Percentiles rank a stretch among this genome's conserved stretches.
Evolutionary conservation across 83 land plant genomes (phyloP).

Genomic region (Larix sibirica): DNA sequence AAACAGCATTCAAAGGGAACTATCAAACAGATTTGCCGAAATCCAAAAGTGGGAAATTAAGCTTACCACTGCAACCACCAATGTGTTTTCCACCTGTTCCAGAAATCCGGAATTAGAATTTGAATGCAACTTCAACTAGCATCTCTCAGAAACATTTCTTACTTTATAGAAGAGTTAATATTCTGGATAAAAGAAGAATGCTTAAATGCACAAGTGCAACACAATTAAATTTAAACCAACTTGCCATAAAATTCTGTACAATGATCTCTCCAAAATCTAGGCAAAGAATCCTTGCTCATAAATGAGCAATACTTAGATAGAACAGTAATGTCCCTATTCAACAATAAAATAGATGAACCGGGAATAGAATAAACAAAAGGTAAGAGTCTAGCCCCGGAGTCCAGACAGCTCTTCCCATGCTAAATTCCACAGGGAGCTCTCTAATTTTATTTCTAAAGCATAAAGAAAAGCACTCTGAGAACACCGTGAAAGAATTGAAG

Average conservation of each 20-base stretch:
- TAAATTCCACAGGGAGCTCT: too few species aligned
- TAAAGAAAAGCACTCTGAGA: too few species aligned
- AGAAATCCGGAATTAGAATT: constrained; percentile 2
- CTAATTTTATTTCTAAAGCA: too few species aligned
- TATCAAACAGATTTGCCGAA: neutral
- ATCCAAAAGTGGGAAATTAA: neutral
- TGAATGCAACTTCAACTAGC: neutral
- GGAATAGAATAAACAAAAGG: too few species aligned
- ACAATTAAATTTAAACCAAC: neutral
- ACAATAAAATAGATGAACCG: too few species aligned
- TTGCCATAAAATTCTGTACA: neutral
- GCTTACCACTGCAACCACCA: constrained; percentile 17
- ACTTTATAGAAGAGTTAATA: neutral
- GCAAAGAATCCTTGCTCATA: neutral
- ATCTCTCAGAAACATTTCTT: neutral
- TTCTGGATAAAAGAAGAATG: neutral
- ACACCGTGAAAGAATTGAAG: too few species aligned
- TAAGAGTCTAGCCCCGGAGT: too few species aligned
- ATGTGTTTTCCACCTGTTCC: constrained; percentile 9
- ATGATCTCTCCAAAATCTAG: neutral
- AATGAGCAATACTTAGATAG: neutral
- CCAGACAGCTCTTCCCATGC: too few species aligned
- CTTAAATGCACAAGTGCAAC: neutral
- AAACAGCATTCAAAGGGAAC: neutral
- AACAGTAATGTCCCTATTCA: too few species aligned